Conservation (phyloP, 2,329 filamentous ascomycete species). For the Cercospora citrullina region DNA sequence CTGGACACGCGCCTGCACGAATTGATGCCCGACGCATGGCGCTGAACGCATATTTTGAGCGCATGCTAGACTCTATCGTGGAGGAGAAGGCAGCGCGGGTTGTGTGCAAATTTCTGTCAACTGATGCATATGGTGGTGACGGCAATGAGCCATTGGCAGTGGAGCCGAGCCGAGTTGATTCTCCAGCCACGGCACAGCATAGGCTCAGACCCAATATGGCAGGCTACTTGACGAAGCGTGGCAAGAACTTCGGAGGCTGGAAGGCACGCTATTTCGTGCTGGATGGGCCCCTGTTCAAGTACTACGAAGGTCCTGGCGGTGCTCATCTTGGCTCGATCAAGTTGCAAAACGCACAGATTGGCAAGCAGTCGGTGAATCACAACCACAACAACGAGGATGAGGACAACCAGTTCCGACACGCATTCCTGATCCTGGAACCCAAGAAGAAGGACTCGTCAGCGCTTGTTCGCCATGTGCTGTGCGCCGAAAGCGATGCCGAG, state of each 20-base stretch:
- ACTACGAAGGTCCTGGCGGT: slow-evolving; percentile 88
- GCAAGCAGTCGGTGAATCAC: slow-evolving; percentile 79
- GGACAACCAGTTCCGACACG: slow-evolving; percentile 94
- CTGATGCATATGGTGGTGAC: slow-evolving; percentile 59
- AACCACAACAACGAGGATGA: slow-evolving; percentile 64
- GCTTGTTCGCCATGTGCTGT: slow-evolving; percentile 88
- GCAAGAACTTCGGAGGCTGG: slow-evolving; percentile 99
- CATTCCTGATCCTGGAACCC: slow-evolving; percentile 90
- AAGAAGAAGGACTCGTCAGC: slow-evolving; percentile 93
- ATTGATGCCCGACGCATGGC: slow-evolving; percentile 81
- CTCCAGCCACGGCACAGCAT: slow-evolving; percentile 46
- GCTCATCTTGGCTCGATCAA: slow-evolving; percentile 92
- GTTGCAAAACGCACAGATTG: slow-evolving; percentile 85
- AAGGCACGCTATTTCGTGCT: slow-evolving; percentile 78
- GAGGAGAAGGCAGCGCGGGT: slow-evolving; percentile 74
- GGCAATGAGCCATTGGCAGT: slow-evolving; percentile 47
- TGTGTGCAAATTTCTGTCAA: slow-evolving; percentile 82
- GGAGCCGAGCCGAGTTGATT: slow-evolving; percentile 41
- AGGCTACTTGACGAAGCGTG: slow-evolving; percentile 92
- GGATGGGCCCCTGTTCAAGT: slow-evolving; percentile 73
- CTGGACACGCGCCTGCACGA: slow-evolving; percentile 88
- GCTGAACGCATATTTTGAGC: slow-evolving; percentile 81
- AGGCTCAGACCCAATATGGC: slow-evolving; percentile 72
- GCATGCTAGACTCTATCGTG: slow-evolving; percentile 77
- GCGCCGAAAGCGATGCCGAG: slow-evolving; percentile 90